Conservation (phyloP, 768 basidiomycete species). For the Termitomyces sp. region DNA sequence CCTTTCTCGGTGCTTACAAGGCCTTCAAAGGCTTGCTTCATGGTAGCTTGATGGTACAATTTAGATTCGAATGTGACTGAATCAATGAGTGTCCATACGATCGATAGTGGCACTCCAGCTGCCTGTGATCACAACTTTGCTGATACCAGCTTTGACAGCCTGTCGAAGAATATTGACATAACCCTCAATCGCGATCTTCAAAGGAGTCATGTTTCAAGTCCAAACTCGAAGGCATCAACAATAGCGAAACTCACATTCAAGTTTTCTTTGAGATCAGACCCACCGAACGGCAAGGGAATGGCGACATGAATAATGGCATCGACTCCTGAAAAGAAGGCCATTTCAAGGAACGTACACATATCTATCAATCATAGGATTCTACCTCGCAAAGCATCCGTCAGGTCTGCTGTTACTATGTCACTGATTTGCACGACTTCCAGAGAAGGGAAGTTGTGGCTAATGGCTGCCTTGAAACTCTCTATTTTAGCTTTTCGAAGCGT, state of each 20-base stretch:
- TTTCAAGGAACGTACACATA: neutral
- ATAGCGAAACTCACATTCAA: constrained; percentile 5
- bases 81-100: constrained; percentile 1
- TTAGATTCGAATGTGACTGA: neutral
- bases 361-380: neutral
- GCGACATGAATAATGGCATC: constrained; percentile 35
- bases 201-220: neutral
- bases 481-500: constrained; percentile 16
- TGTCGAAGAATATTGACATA: constrained; percentile 31
- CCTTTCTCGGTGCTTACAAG: constrained; percentile 20
- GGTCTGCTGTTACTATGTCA: constrained; percentile 20
- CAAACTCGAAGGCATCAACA: neutral
- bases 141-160: constrained; percentile 25
- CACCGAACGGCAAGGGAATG: constrained; percentile 19
- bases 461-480: constrained; percentile 7
- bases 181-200: constrained; percentile 26
- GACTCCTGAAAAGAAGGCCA: constrained; percentile 16
- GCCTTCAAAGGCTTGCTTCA: constrained; percentile 13
- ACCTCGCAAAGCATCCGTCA: constrained; percentile 41
- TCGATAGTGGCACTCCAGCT: constrained; percentile 22
- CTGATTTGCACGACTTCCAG: constrained; percentile 17
- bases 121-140: constrained; percentile 22
- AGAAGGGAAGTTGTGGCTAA: constrained; percentile 10
- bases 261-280: constrained; percentile 11
- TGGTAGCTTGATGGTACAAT: constrained; percentile 2